A percentile compares a stretch with the other conserved stretches of the same genome.
Conservation (phyloP, 2,329 filamentous ascomycete species). For the Pyrenophora graminea region DNA sequence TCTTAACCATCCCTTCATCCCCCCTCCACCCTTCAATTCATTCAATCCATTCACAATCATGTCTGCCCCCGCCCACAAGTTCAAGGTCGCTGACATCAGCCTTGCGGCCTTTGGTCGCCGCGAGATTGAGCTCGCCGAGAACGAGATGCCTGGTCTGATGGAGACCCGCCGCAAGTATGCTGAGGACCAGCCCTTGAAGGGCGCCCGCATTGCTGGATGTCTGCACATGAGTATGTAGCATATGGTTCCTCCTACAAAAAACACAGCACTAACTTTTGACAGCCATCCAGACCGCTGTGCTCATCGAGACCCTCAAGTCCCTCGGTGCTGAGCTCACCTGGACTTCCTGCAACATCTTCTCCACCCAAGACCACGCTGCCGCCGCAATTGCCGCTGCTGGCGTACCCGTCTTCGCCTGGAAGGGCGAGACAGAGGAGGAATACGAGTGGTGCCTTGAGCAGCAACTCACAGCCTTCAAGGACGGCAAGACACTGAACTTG, state of each 20-base stretch:
- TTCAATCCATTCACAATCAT: constrained; percentile 50
- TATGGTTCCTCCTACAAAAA: background rate
- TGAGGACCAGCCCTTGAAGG: constrained; percentile 87
- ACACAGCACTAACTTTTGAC: constrained; percentile 19
- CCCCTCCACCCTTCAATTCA: constrained; percentile 13
- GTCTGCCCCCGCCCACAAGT: constrained; percentile 83
- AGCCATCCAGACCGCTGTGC: constrained; percentile 97
- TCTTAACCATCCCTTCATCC: constrained; percentile 18
- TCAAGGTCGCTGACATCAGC: constrained; percentile 97
- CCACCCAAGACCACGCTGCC: constrained; percentile 96
- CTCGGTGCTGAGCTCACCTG: constrained; percentile 99
- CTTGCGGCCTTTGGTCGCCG: constrained; percentile 98
- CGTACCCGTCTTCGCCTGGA: constrained; percentile 84
- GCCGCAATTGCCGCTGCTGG: constrained; percentile 94
- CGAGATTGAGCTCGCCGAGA: constrained; percentile 97
- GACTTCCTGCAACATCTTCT: constrained; percentile 99
- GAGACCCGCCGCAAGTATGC: constrained; percentile 91
- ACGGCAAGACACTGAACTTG: constrained; percentile 93
- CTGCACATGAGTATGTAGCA: constrained; percentile 83
- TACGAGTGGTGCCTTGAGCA: constrained; percentile 99
- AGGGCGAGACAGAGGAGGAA: constrained; percentile 98
- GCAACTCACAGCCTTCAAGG: constrained; percentile 96
- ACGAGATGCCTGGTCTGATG: constrained; percentile 95
- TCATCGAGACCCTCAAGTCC: constrained; percentile 94
- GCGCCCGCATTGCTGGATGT: constrained; percentile 95